A percentile compares a stretch with the other conserved stretches of the same genome.
Conservation (phyloP, 2,329 filamentous ascomycete species). For the Cladosporium sp. region DNA sequence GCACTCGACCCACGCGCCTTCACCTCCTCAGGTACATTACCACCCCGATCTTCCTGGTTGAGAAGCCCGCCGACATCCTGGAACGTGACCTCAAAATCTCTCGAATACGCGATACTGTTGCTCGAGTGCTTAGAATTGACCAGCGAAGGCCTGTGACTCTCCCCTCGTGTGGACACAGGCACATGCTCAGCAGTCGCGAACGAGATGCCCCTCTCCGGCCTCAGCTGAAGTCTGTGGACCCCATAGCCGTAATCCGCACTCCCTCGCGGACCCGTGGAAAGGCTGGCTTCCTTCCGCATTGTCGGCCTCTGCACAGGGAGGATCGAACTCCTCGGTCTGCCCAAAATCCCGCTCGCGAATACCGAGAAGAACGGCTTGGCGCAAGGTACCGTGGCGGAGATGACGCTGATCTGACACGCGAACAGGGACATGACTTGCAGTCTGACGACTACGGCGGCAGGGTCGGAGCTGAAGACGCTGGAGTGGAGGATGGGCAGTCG, state of each 20-base stretch:
- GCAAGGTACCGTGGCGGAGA: conserved; percentile 26
- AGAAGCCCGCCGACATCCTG: conserved; percentile 5
- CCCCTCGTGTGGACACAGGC: background rate
- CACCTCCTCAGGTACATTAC: background rate
- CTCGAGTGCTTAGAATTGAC: conserved; percentile 1
- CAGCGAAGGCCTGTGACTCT: background rate
- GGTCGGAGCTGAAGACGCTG: conserved; percentile 13
- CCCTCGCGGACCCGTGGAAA: background rate
- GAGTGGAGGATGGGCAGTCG: background rate
- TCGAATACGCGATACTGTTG: conserved; percentile 5
- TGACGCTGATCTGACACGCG: conserved; percentile 23
- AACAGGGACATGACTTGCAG: conserved; percentile 20
- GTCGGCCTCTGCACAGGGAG: conserved; percentile 4
- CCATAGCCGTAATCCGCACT: background rate
- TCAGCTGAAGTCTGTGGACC: background rate
- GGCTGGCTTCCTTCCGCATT: background rate
- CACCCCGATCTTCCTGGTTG: background rate
- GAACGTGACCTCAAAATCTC: conserved; percentile 7
- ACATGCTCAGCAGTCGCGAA: conserved; percentile 6
- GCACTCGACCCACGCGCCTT: background rate
- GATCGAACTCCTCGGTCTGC: background rate
- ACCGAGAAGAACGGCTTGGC: conserved; percentile 26
- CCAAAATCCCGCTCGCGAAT: conserved; percentile 9
- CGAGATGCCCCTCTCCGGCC: background rate
- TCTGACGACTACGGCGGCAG: conserved; percentile 11